Evolutionary conservation across 2,329 filamentous ascomycete genomes (phyloP), one percentile per base, ranked within the genome.

Genomic region (Claviceps maximensis): DNA sequence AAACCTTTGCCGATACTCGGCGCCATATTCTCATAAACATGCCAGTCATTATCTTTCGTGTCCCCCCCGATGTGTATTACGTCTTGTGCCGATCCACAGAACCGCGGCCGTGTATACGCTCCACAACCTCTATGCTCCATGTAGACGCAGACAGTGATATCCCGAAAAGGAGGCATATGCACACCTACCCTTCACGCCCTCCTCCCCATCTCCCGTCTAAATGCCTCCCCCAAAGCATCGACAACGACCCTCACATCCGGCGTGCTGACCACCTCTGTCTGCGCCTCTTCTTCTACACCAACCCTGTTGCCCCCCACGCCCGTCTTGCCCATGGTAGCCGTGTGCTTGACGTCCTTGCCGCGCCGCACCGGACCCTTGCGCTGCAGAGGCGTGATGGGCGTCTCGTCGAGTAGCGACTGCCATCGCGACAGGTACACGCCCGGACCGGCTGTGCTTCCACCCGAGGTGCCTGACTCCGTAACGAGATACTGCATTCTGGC

Each of bases 401-500:
- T 87, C n/a, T 75, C 71, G 62, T 89, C 83, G 3, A 90, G 71
- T 7, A 89, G 71, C 1, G 77, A 71, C 63, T 89, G 83, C 86
- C 87, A 90, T 49, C 81, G 76, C 1, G 79, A 74, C 25, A 89
- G 76, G 62, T 86, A 90, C 47, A 85, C 78, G 1, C 87, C 87
- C 0, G 87, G 86, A 0, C 85, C 86, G 25, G 73, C 74, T 51
- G 76, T 60, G 50, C 54, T 76, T 38, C 70, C 50, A 29, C 60
- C 58, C 19, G 53, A 56, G 42, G 54, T 46, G n/a, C 46, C 60
- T 4, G 61, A 56, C 1, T 61, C 61, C 52, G 74, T 71, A 46
- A 87, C 71, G 25, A 88, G 75, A 1, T 68, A 66, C 51, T 80
- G 76, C 55, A 86, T 75, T 2, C 79, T 77, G 0, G 66, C 61